These are phyloP conservation scores for Holtermannia corniformis DNA, from an alignment of 768 basidiomycete species.

Conservation along the genomic window DNA sequence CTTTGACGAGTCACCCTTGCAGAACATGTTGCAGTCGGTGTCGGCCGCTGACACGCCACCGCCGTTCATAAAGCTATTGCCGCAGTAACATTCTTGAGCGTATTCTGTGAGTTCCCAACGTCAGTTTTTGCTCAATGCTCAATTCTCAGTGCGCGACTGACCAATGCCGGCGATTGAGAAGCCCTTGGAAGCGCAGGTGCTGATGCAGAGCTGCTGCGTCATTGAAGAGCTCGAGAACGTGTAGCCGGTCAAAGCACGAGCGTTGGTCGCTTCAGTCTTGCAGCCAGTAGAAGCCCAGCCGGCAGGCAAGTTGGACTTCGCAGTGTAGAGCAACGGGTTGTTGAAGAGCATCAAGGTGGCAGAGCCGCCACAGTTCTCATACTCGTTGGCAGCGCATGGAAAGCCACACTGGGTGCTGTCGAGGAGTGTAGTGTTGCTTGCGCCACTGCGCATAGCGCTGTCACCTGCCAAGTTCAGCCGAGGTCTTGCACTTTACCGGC, in stretches of 20 bases:
- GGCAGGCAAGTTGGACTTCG: constrained; percentile 10
- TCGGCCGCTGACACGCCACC: constrained; percentile 48
- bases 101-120: constrained; percentile 8
- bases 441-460: constrained; percentile 31
- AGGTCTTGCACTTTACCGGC: no score
- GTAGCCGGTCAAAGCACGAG: constrained; percentile 27
- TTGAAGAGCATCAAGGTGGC: constrained; percentile 25
- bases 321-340: constrained; percentile 30
- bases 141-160: neutral
- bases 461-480: no score
- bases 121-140: constrained; percentile 47
- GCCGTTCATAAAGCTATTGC: constrained; percentile 55
- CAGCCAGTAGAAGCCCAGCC: constrained; percentile 32
- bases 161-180: constrained; percentile 58
- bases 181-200: constrained; percentile 49
- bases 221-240: constrained; percentile 41
- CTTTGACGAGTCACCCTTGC: constrained; percentile 53
- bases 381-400: constrained; percentile 27
- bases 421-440: constrained; percentile 35
- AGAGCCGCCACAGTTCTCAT: constrained; percentile 40
- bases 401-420: constrained; percentile 22
- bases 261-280: constrained; percentile 18
- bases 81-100: constrained; percentile 48
- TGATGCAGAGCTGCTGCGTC: constrained; percentile 60
- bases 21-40: constrained; percentile 61